Conservation (phyloP, 2,329 filamentous ascomycete species). For the Scopulariopsis brevicaulis region DNA sequence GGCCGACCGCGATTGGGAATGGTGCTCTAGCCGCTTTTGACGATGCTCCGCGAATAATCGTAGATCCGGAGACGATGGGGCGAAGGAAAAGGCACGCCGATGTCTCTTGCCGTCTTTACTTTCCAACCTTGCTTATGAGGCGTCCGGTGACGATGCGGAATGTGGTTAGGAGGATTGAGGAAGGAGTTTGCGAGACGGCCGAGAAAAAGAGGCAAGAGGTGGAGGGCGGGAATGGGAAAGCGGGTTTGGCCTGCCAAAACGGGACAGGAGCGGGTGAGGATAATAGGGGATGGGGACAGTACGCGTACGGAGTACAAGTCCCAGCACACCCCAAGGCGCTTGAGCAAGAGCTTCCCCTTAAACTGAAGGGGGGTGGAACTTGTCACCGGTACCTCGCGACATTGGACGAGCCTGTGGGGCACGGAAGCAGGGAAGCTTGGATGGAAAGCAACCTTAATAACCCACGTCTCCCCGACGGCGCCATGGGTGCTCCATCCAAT, state of each 20-base stretch:
- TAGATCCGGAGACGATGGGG: not conserved
- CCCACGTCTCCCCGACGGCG: no score
- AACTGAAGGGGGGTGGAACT: not conserved
- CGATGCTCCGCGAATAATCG: not conserved
- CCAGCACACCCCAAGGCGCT: not conserved
- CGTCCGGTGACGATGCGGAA: not conserved
- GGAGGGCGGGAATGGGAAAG: slow-evolving; percentile 1
- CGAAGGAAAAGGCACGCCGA: not conserved
- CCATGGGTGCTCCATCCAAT: no score
- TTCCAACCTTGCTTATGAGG: not conserved
- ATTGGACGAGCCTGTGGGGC: not conserved
- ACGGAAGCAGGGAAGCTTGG: not conserved
- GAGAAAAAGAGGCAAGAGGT: slow-evolving; percentile 3
- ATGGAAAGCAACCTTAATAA: no score
- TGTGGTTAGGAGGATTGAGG: not conserved
- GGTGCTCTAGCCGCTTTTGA: not conserved
- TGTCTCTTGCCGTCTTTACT: not conserved
- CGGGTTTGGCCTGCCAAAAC: slow-evolving; percentile 3
- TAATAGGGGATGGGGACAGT: slow-evolving; percentile 6
- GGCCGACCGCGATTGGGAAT: not conserved
- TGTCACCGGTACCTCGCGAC: not conserved
- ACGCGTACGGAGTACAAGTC: slow-evolving; percentile 1
- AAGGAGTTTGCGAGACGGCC: slow-evolving; percentile 1
- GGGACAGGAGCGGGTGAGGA: slow-evolving; percentile 1
- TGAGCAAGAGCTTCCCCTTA: not conserved